Evolutionary conservation across 495 filamentous ascomycete genomes (phyloP), one percentile per base, ranked within the genome.

Genomic region (Aspergillus diversus): DNA sequence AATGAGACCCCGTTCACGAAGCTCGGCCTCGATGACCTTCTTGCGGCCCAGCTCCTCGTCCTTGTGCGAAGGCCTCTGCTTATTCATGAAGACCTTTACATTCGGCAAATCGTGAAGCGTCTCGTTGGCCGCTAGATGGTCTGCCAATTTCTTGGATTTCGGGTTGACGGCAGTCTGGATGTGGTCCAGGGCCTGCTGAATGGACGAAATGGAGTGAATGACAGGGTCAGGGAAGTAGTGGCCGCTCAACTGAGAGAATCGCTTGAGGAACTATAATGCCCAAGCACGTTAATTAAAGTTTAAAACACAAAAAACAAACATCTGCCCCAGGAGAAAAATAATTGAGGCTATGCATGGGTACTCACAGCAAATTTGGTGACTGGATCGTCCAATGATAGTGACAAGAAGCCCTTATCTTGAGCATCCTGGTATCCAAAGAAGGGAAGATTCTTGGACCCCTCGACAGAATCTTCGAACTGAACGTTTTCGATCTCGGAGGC

Each of bases 1-100:
- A 61, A 59, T 32, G 33, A 92, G 74, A 6, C 86, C 87, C 55
- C 86, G 79, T 64, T 83, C 79, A 69, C 83, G 76, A 47, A 96
- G 81, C 77, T 90, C 89, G 70, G 85, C 71, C 69, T 91, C 84
- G 69, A 96, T 92, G 33, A 93, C 67, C 85, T 96, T 95, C 87
- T 88, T 92, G 66, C 94, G 84, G 5, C 94, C 94, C 31, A 94
- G 66, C 64, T 84, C 83, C 71, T 84, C 87, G 74, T 96, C 91
- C 73, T 86, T 85, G 75, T 92, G 84, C 53, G 86, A 83, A 27
- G 82, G 83, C 21, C 84, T 90, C 55, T 89, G 77, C 64, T 88
- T 85, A 60, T 80, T 80, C 5, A 71, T 64, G 56, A 79, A 81
- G 9, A 96, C 75, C 65, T 81, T 83, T 47, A 97, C 88, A 71